These are phyloP conservation scores for Gastrolobium villosum DNA, from an alignment of 306 rosid species.

Conservation along the genomic window DNA sequence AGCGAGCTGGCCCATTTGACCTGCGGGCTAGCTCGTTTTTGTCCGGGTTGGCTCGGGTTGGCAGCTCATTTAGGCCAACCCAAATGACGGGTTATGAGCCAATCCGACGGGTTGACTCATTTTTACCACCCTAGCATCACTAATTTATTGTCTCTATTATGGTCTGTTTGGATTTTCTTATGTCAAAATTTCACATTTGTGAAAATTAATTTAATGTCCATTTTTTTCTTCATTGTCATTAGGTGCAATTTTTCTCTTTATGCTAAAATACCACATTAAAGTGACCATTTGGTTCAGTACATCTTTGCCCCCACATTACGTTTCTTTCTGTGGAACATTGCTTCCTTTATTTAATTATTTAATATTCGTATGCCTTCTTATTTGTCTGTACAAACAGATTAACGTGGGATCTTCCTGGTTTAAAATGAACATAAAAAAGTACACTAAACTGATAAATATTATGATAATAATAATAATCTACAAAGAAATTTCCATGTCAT, in stretches of 20 bases:
- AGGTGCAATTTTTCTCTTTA: too few relatives aligned
- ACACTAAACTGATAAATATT: constrained; percentile 13
- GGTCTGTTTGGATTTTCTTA: background rate
- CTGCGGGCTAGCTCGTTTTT: too few relatives aligned
- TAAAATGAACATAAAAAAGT: background rate
- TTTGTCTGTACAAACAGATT: background rate
- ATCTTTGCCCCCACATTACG: too few relatives aligned
- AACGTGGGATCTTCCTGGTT: background rate
- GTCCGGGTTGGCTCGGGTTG: too few relatives aligned
- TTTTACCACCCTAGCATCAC: too few relatives aligned
- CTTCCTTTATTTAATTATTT: background rate
- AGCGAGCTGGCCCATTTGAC: too few relatives aligned
- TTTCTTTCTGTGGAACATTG: background rate
- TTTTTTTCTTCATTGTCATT: background rate
- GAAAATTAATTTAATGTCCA: too few relatives aligned
- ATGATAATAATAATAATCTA: constrained; percentile 24
- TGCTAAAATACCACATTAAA: background rate
- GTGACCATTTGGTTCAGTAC: background rate
- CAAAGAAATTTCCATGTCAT: constrained; percentile 18
- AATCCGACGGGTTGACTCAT: too few relatives aligned
- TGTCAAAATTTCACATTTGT: too few relatives aligned
- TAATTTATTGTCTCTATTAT: background rate
- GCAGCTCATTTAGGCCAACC: too few relatives aligned
- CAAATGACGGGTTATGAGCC: too few relatives aligned
- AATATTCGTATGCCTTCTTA: background rate